Conservation (phyloP, 345 rosid species). For the Iberis pinnata region DNA sequence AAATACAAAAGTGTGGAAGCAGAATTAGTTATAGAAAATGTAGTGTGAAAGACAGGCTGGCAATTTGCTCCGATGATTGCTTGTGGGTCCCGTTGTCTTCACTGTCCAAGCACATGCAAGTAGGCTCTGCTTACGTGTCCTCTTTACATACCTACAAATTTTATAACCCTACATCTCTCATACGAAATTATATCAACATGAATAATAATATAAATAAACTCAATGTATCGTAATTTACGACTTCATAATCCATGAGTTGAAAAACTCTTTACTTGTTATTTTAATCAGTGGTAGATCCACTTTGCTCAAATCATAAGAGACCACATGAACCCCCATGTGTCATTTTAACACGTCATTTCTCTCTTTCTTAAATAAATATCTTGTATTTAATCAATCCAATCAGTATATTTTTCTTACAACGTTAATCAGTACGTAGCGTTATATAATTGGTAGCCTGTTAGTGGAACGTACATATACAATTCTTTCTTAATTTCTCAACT, state of each 20-base stretch:
- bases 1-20: not conserved
- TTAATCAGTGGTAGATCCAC: slow-evolving; percentile 22
- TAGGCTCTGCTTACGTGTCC: slow-evolving; percentile 27
- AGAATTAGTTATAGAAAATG: slow-evolving; percentile 26
- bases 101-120: slow-evolving; percentile 35
- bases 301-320: slow-evolving; percentile 22
- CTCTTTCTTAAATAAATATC: not conserved
- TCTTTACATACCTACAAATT: not conserved
- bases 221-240: no score
- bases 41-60: slow-evolving; percentile 33
- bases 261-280: not conserved
- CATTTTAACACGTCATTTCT: slow-evolving; percentile 11
- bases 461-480: not conserved
- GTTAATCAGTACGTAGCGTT: no score
- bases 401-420: not conserved
- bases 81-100: slow-evolving; percentile 30
- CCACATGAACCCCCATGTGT: slow-evolving; percentile 31
- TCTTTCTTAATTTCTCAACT: slow-evolving; percentile 3
- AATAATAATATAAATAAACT: not conserved
- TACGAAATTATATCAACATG: not conserved
- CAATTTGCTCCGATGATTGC: slow-evolving; percentile 32
- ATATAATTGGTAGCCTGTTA: not conserved
- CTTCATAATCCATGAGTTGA: not conserved
- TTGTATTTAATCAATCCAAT: not conserved
- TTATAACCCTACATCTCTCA: slow-evolving; percentile 2